phyloP scores from a whole-genome alignment of 108 stramenopile species.

The Schizochytrium sp. region DNA sequence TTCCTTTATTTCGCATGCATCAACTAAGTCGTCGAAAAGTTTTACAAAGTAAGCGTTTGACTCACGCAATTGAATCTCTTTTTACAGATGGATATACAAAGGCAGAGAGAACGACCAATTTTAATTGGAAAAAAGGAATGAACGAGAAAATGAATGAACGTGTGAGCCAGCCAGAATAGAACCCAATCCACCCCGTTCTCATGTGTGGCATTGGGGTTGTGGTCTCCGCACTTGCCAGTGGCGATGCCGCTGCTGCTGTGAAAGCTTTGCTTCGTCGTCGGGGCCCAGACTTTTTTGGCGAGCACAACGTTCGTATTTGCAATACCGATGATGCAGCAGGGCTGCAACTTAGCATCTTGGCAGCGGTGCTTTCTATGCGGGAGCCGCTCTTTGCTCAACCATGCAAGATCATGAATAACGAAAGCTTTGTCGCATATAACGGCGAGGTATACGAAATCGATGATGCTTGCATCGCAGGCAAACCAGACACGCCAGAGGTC shows the following conservation, averaged over 20 bases:
- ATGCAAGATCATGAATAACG: not conserved
- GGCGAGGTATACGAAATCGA: constrained; percentile 69
- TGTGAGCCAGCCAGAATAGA: too few relatives aligned
- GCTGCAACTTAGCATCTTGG: not conserved
- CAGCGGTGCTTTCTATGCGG: constrained; percentile 8
- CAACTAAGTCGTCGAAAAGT: too few relatives aligned
- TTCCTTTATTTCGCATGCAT: too few relatives aligned
- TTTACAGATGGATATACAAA: too few relatives aligned
- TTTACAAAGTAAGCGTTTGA: too few relatives aligned
- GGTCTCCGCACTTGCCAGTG: too few relatives aligned
- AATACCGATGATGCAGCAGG: not conserved
- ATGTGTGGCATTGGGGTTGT: too few relatives aligned
- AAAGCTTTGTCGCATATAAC: constrained; percentile 74
- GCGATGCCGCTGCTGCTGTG: not conserved
- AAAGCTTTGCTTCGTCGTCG: not conserved
- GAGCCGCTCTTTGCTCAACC: not conserved
- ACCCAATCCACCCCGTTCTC: too few relatives aligned
- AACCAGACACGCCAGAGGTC: constrained; percentile 55
- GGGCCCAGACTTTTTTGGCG: not conserved
- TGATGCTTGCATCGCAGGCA: not conserved
- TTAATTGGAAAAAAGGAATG: too few relatives aligned
- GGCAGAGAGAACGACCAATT: too few relatives aligned
- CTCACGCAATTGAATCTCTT: too few relatives aligned
- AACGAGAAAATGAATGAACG: too few relatives aligned
- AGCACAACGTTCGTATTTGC: not conserved